Percentiles rank a stretch among this genome's conserved stretches.
phyloP scores from a whole-genome alignment of 306 rosid genomes.

The Acacia melanoxylon region DNA sequence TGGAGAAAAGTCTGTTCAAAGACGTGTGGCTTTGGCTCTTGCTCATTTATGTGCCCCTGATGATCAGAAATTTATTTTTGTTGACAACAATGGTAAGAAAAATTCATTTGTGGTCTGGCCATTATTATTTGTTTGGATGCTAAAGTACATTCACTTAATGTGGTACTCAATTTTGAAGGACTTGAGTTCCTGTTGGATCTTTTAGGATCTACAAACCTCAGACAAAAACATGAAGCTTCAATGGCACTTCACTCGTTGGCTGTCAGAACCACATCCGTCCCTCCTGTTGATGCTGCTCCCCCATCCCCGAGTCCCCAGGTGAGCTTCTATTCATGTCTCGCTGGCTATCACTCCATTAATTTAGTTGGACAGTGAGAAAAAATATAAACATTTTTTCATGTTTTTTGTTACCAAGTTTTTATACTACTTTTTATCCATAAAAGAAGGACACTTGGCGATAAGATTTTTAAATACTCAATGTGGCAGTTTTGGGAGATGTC shows the following conservation, averaged over 20 bases:
- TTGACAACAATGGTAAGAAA: constrained; percentile 66
- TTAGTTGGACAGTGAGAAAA: neutral
- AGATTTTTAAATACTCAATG: neutral
- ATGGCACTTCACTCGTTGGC: constrained; percentile 77
- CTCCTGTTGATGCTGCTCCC: constrained; percentile 74
- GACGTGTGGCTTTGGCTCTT: constrained; percentile 75
- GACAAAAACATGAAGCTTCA: constrained; percentile 73
- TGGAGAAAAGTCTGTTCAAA: constrained; percentile 58
- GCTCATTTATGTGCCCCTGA: constrained; percentile 81
- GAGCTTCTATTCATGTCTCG: neutral
- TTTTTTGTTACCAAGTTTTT: neutral
- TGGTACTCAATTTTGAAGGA: constrained; percentile 38
- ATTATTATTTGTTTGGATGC: neutral
- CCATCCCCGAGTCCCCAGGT: constrained; percentile 83
- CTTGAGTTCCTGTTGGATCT: constrained; percentile 73
- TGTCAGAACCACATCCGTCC: constrained; percentile 51
- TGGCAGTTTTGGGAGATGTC: neutral
- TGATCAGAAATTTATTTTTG: constrained; percentile 69
- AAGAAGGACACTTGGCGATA: neutral
- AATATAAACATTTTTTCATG: neutral
- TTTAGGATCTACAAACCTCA: constrained; percentile 55
- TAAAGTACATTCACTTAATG: constrained; percentile 14
- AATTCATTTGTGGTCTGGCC: neutral
- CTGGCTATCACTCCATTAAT: neutral
- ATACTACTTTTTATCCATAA: no score